Conservation (phyloP, 345 rosid genomes). For the Moricandia moricandioides region DNA sequence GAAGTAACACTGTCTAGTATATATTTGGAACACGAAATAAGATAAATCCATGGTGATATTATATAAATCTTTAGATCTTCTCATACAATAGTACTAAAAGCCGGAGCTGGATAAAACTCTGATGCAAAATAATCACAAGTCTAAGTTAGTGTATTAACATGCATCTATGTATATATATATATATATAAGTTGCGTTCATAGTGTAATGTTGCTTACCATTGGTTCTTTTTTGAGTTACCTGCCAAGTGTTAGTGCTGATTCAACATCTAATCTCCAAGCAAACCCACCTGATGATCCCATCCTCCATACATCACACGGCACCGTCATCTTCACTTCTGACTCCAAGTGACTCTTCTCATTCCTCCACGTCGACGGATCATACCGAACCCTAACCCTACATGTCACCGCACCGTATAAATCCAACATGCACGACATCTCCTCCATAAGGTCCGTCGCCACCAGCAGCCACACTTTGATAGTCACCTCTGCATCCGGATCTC, state of each 20-base stretch:
- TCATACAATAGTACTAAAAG: neutral
- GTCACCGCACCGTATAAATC: slow-evolving; percentile 43
- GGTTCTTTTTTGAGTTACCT: slow-evolving; percentile 6
- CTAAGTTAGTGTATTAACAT: slow-evolving; percentile 5
- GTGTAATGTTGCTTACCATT: slow-evolving; percentile 13
- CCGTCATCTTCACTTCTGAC: slow-evolving; percentile 32
- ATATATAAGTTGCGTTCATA: neutral
- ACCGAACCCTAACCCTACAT: slow-evolving; percentile 58
- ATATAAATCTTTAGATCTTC: neutral
- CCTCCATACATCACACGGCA: slow-evolving; percentile 75
- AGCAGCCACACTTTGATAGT: slow-evolving; percentile 21
- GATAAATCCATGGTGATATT: neutral
- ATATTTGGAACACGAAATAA: neutral
- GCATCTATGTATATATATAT: neutral
- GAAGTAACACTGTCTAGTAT: neutral
- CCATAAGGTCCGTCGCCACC: slow-evolving; percentile 36
- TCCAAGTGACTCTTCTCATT: slow-evolving; percentile 3
- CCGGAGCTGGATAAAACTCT: neutral
- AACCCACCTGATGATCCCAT: slow-evolving; percentile 54
- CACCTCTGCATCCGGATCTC: slow-evolving; percentile 17
- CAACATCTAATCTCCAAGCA: slow-evolving; percentile 81
- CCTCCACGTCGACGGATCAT: slow-evolving; percentile 42
- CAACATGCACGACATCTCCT: slow-evolving; percentile 34
- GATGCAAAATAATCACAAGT: neutral
- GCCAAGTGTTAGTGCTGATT: slow-evolving; percentile 72